Conservation (phyloP, 371 early-diverging fungal species). For the Circinella minor region DNA sequence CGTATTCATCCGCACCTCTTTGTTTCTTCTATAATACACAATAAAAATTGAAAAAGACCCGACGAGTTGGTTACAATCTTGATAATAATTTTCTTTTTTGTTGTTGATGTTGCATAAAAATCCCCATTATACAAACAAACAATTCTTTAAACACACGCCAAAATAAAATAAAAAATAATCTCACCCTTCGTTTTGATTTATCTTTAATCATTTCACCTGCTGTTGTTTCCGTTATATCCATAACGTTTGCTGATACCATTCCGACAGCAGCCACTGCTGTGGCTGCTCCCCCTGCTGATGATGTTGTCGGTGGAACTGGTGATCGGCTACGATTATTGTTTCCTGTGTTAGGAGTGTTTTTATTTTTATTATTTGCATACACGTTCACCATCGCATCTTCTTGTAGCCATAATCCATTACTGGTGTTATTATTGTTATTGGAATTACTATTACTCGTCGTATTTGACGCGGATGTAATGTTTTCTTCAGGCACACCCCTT, state of each 20-base stretch:
- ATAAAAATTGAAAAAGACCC: not conserved
- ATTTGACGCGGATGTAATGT: not conserved
- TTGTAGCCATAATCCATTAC: not conserved
- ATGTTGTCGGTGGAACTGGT: not conserved
- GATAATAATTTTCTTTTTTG: not conserved
- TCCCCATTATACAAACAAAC: not conserved
- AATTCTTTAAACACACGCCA: too few species aligned
- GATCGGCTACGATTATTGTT: not conserved
- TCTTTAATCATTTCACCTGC: not conserved
- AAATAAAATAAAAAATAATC: not conserved
- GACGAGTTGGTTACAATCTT: slow-evolving; percentile 2
- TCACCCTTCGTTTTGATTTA: slow-evolving; percentile 8
- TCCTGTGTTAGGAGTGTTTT: not conserved
- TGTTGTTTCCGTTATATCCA: slow-evolving; percentile 7
- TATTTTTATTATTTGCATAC: not conserved
- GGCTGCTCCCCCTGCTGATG: not conserved
- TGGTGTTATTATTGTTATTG: not conserved
- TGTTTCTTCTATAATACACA: slow-evolving; percentile 8
- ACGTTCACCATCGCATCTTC: not conserved
- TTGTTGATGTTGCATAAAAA: not conserved
- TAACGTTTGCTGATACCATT: not conserved
- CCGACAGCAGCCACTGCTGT: not conserved
- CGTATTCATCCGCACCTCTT: slow-evolving; percentile 18
- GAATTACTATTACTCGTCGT: not conserved
- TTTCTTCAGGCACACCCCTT: not conserved